Percentiles rank a stretch among this genome's conserved stretches.
Evolutionary conservation across 345 rosid species (phyloP).

Genomic region (Litchi chinensis): DNA sequence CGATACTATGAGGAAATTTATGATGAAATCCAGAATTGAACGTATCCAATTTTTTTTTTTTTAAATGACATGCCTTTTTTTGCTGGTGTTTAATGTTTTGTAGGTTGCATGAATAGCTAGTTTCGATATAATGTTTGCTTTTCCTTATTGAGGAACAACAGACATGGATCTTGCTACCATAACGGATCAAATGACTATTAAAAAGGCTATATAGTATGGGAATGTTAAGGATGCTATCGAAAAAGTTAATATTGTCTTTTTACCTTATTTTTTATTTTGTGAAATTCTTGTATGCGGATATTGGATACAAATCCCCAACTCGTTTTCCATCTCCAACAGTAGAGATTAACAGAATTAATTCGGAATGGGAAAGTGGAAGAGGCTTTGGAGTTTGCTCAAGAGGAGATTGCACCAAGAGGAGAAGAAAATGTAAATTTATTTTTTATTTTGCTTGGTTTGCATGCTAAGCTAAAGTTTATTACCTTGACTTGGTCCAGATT

Average conservation of each 20-base stretch:
- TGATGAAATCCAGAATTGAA: constrained; percentile 87
- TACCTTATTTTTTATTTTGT: neutral
- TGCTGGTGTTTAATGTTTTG: neutral
- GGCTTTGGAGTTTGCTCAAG: no score
- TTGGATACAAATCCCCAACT: constrained; percentile 92
- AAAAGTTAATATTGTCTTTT: constrained; percentile 43
- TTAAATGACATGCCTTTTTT: neutral
- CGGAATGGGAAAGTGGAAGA: no score
- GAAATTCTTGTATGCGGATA: constrained; percentile 50
- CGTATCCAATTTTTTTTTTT: no score
- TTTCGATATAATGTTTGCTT: constrained; percentile 9
- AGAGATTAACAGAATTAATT: constrained; percentile 90
- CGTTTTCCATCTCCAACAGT: constrained; percentile 98
- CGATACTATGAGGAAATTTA: constrained; percentile 88
- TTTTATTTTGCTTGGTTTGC: no score
- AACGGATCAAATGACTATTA: constrained; percentile 93
- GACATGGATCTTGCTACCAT: constrained; percentile 94
- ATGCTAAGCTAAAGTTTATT: no score
- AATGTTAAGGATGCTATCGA: constrained; percentile 97
- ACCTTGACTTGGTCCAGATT: no score
- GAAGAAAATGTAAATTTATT: no score
- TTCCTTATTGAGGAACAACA: constrained; percentile 69
- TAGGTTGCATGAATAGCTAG: constrained; percentile 6
- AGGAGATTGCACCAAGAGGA: no score
- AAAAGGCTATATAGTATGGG: constrained; percentile 93